Base-by-base conservation (phyloP, 2,329 filamentous ascomycete genomes). In the Metarhizium humberi region DNA sequence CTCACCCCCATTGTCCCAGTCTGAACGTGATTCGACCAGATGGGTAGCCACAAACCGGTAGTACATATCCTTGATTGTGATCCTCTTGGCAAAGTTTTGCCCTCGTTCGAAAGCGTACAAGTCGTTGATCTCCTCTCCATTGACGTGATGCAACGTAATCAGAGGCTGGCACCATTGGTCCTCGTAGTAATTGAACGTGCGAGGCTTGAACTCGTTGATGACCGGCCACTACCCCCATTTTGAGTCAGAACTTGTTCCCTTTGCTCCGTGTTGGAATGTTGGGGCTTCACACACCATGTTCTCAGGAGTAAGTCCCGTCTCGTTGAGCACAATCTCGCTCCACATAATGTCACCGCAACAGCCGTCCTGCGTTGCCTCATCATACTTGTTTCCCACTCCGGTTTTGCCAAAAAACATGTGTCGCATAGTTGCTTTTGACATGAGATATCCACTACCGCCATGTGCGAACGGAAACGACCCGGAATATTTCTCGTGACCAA, bases 321-420 rank as follows among this genome's bases (percentile, higher is more conserved):
- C 70, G 43, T 75, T 68, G 52, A 75, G 71, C 50, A 81, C 60
- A 3, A 74, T 75, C 45, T 72, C 60, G 11, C 72, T 72, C 43
- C 82, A 70, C 36, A 80, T 70, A 48, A 72, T 73, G 59, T 82
- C 80, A 3, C 80, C 79, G 58, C 77, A 82, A 61, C 77, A 80
- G 48, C 71, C 67, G 0, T 64, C 59, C 45, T 67, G 66, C 3
- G 74, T 69, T 3, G 63, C 61, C 38, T 64, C 56, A 56, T 81
- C 79, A 61, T 74, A 81, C 51, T 69, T 66, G 45, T 75, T 75
- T 6, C 70, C 77, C 5, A 81, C 63, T 3, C 72, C 71, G 2
- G 68, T 66, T 30, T 71, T 68, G 3, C 67, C 71, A 0, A 71
- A 69, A 34, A 80, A 73, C 16, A 70, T 61, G 34, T 67, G 67